Evolutionary conservation across 257 asterid species (phyloP), one percentile per base, ranked within the genome.

Genomic region (Ilex aquifolium): DNA sequence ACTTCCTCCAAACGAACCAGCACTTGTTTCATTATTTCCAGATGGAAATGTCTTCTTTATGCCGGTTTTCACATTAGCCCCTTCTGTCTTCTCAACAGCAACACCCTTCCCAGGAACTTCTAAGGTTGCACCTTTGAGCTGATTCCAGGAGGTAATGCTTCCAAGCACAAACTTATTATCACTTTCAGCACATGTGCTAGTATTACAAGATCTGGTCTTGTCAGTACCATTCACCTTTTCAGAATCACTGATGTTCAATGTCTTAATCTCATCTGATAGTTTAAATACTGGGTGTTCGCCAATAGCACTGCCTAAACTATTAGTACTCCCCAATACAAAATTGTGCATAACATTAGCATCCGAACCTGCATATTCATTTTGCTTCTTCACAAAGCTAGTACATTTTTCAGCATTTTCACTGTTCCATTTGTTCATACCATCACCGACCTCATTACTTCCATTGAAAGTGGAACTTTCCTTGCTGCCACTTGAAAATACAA

Each of bases 191-290:
- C 58, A n/a, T 39, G 65, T 72, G 61, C 72, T 73, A 54, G 58
- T 59, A 54, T 67, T 62, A 32, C 59, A 53, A 40, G 17, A 66
- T 57, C 55, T 61, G 31, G 70, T 49, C 71, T 77, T 74, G 62
- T 76, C 56, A 59, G 65, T 67, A 69, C 73, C 70, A 32, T 40
- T 57, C 40, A 17, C 54, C 49, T 65, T 68, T 62, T 70, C 73
- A 59, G 83, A 70, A 57, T 67, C 84, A 68, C 70, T 80, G 56
- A 92, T 62, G 31, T 78, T 81, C 69, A 87, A 73, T 61, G 73
- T 70, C 75, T 74, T 83, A 88, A 93, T 80, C 74, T 78, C 80
- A 62, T 76, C 65, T 12, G 79, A 63, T 65, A 89, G 66, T 66
- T 77, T 73, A 68, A 67, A 79, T n/a, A 69, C 65, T 65, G 77